Evolutionary conservation across 2,329 filamentous ascomycete species (phyloP).

Genomic region (Sclerotinia sclerotiorum): DNA sequence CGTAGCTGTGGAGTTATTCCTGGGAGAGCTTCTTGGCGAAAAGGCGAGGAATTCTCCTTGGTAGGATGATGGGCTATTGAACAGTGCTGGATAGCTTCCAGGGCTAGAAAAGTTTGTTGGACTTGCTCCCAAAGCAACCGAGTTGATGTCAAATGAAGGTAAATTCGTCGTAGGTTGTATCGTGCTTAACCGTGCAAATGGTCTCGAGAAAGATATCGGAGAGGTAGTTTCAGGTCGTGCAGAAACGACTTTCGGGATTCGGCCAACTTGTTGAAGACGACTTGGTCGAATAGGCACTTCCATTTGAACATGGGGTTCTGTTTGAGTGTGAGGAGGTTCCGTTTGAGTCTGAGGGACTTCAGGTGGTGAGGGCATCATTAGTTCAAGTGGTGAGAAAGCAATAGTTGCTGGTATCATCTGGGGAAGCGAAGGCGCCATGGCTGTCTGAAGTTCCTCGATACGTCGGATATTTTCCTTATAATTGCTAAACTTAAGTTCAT

Average conservation of each 20-base stretch:
- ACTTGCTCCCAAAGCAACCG: slow-evolving; percentile 51
- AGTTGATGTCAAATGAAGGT: slow-evolving; percentile 43
- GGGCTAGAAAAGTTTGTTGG: slow-evolving; percentile 35
- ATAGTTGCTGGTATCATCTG: slow-evolving; percentile 20
- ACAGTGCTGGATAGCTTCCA: slow-evolving; percentile 26
- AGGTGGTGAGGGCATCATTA: slow-evolving; percentile 26
- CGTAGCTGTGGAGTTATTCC: slow-evolving; percentile 68
- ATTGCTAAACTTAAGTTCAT: slow-evolving; percentile 37
- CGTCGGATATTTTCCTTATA: slow-evolving; percentile 34
- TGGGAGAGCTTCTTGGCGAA: slow-evolving; percentile 55
- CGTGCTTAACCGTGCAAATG: slow-evolving; percentile 63
- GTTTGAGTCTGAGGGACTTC: slow-evolving; percentile 29
- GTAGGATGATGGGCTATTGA: slow-evolving; percentile 28
- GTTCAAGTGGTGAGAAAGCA: slow-evolving; percentile 32
- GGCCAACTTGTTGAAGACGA: slow-evolving; percentile 75
- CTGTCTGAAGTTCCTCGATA: slow-evolving; percentile 30
- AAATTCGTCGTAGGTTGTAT: slow-evolving; percentile 42
- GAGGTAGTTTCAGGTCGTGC: slow-evolving; percentile 66
- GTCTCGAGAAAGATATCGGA: slow-evolving; percentile 80
- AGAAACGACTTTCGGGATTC: slow-evolving; percentile 80
- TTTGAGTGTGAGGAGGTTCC: slow-evolving; percentile 31
- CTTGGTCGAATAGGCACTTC: slow-evolving; percentile 48
- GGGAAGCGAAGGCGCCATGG: slow-evolving; percentile 22
- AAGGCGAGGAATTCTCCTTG: slow-evolving; percentile 70
- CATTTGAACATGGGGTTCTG: slow-evolving; percentile 31